Conservation (phyloP, 2,329 filamentous ascomycete genomes). For the Rutstroemia sp. region DNA sequence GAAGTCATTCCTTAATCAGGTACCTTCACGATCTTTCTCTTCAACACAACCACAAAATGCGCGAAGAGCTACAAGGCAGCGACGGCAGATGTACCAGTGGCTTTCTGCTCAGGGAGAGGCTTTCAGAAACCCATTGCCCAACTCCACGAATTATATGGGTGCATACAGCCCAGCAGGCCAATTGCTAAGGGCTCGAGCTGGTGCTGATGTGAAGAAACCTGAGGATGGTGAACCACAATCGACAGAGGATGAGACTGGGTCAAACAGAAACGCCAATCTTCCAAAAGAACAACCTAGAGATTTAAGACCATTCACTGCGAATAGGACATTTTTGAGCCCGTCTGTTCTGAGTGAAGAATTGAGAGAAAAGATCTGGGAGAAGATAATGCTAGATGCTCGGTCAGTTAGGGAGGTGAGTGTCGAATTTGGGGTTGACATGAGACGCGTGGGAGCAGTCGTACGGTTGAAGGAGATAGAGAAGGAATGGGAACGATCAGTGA, state of each 20-base stretch:
- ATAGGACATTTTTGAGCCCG: conserved; percentile 52
- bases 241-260: conserved; percentile 3
- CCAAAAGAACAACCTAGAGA: conserved; percentile 20
- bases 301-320: conserved; percentile 52
- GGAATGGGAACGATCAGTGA: conserved; percentile 57
- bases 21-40: conserved; percentile 27
- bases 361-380: conserved; percentile 54
- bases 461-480: conserved; percentile 63
- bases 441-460: conserved; percentile 62
- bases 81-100: conserved; percentile 26
- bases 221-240: neutral
- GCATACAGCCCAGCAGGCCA: conserved; percentile 26
- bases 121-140: conserved; percentile 23
- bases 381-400: conserved; percentile 46
- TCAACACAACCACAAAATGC: conserved; percentile 20
- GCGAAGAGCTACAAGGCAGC: conserved; percentile 23
- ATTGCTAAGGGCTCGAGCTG: conserved; percentile 21
- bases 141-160: conserved; percentile 28
- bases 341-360: conserved; percentile 57
- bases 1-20: conserved; percentile 19
- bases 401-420: conserved; percentile 58
- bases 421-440: conserved; percentile 57
- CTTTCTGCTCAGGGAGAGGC: conserved; percentile 22
- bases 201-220: neutral
- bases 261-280: conserved; percentile 11